Base-by-base conservation (phyloP, 257 asterid species). In the Jaltomata sinuosa region DNA sequence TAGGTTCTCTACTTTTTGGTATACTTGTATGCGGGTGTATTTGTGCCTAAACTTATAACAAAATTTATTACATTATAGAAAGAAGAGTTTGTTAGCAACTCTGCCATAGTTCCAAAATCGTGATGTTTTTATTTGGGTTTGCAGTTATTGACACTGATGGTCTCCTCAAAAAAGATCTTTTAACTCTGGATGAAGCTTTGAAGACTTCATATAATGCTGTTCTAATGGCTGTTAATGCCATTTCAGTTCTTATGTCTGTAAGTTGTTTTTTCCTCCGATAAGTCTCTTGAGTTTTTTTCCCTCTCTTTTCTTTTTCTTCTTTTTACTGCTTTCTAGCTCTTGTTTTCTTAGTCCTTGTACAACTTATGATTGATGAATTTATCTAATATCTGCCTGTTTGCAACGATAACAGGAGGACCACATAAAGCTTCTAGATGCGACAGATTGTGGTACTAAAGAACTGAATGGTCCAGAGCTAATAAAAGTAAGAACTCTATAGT, bases 131-230 rank as follows among this genome's bases (percentile, higher is more conserved):
- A 76, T 59, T 61, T 78, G 34, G 59, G n/a, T 72, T 64, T 90
- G 92, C 97, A 96, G 99, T 89, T 90, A 91, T 96, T 87, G 98
- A 96, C 82, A 94, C 99, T 85, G 97, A 96, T 86, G 84, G 91
- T 27, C 98, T 96, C 86, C 94, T 96, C 29, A 93, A 93, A 67
- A 94, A 92, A 89, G 98, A 96, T 89, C 86, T 94, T 87, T 93
- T 96, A 64, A 96, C 99, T 61, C 90, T 96, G 84, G 99, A 96
- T 84, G 99, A 96, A 91, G 98, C 99, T 78, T 84, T 93, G 85
- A 94, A 87, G 90, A 91, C 97, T 83, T 91, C 94, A 40, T 90
- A 93, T 50, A 91, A 91, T 90, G 98, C 98, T 79, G 97, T 91
- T 87, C 85, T 96, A 87, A 94, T 96, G 98, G 97, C 98, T 74